Conservation (phyloP, 495 filamentous ascomycete genomes). For the Podospora pseudoanserina region DNA sequence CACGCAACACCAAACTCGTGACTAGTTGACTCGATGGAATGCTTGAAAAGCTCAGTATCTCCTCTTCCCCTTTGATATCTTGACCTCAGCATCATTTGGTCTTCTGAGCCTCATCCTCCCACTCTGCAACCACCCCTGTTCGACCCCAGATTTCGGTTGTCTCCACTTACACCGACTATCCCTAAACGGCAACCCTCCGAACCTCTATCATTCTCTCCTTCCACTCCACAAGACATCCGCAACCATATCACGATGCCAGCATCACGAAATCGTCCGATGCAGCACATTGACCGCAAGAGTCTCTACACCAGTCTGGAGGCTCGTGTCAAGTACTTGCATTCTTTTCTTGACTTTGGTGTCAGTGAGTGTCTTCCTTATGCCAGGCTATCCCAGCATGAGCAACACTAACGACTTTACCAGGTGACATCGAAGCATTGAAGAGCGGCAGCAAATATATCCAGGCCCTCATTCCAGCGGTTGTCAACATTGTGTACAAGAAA, state of each 20-base stretch:
- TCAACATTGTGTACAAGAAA: conserved; percentile 77
- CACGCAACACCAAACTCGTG: conserved; percentile 4
- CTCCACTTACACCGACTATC: conserved; percentile 2
- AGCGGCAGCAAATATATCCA: conserved; percentile 69
- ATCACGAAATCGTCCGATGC: conserved; percentile 33
- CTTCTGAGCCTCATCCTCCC: not conserved
- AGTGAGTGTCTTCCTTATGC: conserved; percentile 42
- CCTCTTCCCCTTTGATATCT: not conserved
- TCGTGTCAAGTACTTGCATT: conserved; percentile 65
- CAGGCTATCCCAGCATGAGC: not conserved
- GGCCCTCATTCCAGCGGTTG: conserved; percentile 64
- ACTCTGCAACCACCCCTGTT: not conserved
- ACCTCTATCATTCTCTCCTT: not conserved
- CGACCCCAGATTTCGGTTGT: not conserved
- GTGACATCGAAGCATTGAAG: conserved; percentile 63
- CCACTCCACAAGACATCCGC: not conserved
- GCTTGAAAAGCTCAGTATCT: conserved; percentile 8
- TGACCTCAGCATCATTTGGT: conserved; percentile 5
- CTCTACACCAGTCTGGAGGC: conserved; percentile 65
- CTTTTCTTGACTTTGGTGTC: conserved; percentile 67
- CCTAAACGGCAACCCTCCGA: not conserved
- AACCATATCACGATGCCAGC: conserved; percentile 27
- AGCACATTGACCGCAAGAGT: conserved; percentile 65
- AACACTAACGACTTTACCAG: conserved; percentile 33
- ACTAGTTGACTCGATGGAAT: not conserved